phyloP scores from a whole-genome alignment of 2,329 filamentous ascomycete genomes.

The Allantophomopsis lycopodina region DNA sequence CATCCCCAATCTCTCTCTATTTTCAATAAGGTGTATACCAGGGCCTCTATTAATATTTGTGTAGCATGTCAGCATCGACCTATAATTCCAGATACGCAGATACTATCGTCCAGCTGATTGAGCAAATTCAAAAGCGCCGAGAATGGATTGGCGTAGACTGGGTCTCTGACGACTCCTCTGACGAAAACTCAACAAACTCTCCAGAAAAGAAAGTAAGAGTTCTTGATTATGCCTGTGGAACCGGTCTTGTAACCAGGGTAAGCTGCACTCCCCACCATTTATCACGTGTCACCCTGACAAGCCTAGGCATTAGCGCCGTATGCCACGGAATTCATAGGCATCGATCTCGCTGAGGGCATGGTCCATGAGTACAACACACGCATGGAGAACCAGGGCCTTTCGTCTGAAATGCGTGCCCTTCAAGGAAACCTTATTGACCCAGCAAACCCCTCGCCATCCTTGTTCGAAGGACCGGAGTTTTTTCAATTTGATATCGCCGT shows the following conservation, averaged over 20 bases:
- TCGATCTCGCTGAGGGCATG: conserved; percentile 63
- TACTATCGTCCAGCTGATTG: conserved; percentile 36
- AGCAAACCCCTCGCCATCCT: conserved; percentile 30
- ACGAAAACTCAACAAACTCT: conserved; percentile 11
- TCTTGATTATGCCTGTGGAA: conserved; percentile 67
- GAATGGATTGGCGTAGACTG: conserved; percentile 51
- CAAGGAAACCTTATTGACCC: conserved; percentile 41
- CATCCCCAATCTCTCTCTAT: background rate
- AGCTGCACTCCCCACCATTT: conserved; percentile 13
- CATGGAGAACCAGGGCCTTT: conserved; percentile 38
- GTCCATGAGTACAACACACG: conserved; percentile 50
- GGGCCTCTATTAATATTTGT: background rate
- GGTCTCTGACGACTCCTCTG: conserved; percentile 24
- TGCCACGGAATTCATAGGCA: conserved; percentile 47
- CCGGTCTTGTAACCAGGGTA: conserved; percentile 51
- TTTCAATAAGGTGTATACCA: too few species aligned
- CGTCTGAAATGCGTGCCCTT: conserved; percentile 34
- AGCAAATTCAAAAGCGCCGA: conserved; percentile 35
- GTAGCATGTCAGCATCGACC: conserved; percentile 25
- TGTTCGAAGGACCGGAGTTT: conserved; percentile 47
- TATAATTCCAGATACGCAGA: conserved; percentile 45
- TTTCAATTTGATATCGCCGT: conserved; percentile 55
- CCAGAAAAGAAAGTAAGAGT: conserved; percentile 29
- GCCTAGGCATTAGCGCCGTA: conserved; percentile 45
- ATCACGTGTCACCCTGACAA: background rate